These are phyloP conservation scores for Colletotrichum australisinense DNA, from an alignment of 2,329 filamentous ascomycete species.

Conservation along the genomic window DNA sequence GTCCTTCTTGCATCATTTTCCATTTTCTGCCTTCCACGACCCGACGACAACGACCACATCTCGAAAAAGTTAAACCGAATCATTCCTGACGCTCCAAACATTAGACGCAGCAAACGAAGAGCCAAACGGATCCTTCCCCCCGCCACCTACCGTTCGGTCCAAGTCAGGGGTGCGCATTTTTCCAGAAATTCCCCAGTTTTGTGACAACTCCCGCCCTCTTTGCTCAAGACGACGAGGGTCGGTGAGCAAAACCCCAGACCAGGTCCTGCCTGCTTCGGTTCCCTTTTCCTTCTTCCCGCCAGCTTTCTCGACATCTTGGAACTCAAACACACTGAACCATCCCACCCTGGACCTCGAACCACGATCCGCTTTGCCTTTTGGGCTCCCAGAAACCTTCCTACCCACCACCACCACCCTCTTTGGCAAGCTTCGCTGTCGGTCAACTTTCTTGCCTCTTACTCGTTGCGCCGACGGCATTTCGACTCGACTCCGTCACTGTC, in stretches of 20 bases:
- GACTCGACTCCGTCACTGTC: no score
- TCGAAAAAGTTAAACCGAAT: neutral
- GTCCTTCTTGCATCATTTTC: neutral
- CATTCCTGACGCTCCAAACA: neutral
- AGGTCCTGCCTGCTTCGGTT: conserved; percentile 25
- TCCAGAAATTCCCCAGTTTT: conserved; percentile 20
- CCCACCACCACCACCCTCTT: neutral
- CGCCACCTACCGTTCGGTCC: conserved; percentile 6
- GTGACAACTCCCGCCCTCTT: conserved; percentile 20
- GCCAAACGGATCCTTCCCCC: conserved; percentile 1
- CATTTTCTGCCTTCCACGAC: neutral
- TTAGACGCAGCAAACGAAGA: neutral
- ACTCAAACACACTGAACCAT: conserved; percentile 5
- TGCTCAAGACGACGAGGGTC: conserved; percentile 21
- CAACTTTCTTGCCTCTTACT: neutral
- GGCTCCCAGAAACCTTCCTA: neutral
- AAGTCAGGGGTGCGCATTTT: conserved; percentile 15
- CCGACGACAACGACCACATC: neutral
- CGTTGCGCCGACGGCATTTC: neutral
- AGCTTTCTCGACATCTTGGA: conserved; percentile 3
- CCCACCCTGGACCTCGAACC: conserved; percentile 13
- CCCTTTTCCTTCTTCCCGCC: conserved; percentile 19
- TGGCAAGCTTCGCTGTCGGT: neutral
- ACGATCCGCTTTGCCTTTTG: conserved; percentile 25
- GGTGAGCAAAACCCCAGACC: conserved; percentile 29